Evolutionary conservation across 257 asterid genomes (phyloP).

Genomic region (Solanum lycopersicoides): DNA sequence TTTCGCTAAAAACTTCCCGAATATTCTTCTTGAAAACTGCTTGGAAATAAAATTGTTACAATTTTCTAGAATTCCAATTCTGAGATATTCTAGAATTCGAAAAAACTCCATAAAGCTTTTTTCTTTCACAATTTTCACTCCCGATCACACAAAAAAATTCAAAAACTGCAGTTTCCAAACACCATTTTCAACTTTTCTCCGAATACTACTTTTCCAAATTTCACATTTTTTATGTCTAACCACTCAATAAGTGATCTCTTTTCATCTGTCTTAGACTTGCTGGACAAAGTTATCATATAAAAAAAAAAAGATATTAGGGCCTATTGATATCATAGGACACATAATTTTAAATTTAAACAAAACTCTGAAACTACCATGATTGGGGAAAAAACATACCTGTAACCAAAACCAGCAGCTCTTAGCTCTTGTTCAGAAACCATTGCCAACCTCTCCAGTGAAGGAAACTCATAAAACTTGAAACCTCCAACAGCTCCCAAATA

Average conservation of each 20-base stretch:
- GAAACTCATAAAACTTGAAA: conserved; percentile 62
- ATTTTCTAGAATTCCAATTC: no score
- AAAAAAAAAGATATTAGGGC: background rate
- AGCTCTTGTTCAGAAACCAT: conserved; percentile 63
- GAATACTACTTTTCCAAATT: background rate
- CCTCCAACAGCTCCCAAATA: conserved; percentile 72
- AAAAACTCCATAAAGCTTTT: background rate
- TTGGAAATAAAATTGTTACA: background rate
- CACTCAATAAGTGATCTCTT: background rate
- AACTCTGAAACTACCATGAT: background rate
- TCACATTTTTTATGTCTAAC: background rate
- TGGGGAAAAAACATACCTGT: conserved; percentile 36
- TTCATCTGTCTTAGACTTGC: background rate
- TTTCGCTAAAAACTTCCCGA: background rate
- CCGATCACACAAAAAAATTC: background rate
- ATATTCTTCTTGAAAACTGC: background rate
- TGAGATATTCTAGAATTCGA: background rate
- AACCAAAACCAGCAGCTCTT: conserved; percentile 90
- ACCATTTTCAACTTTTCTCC: background rate
- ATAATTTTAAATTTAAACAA: background rate
- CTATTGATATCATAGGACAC: background rate
- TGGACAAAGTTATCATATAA: background rate
- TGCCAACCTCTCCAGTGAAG: conserved; percentile 50
- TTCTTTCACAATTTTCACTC: background rate
- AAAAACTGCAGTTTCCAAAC: background rate